Base-by-base conservation (phyloP, 352 stramenopile species). In the Globisporangium alternatum region DNA sequence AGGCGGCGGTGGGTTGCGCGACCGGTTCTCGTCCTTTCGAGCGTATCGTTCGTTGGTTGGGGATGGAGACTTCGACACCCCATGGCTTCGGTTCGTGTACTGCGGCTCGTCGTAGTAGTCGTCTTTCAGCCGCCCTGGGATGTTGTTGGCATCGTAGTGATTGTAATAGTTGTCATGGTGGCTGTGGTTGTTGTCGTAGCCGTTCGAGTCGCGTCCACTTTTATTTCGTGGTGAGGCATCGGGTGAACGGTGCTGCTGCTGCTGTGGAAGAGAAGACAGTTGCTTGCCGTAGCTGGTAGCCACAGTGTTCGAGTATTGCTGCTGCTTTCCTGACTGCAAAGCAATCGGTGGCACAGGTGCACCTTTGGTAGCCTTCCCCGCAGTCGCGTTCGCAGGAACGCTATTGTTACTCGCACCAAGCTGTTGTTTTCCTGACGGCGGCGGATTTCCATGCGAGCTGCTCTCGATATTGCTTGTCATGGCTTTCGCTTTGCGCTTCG, bases 401-500 rank as follows among this genome's bases (percentile, higher is more conserved):
- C 31, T 51, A 39, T 76, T 65, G 48, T 74, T 67, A 35, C 51
- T 57, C 31, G 21, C 45, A 56, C 28, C 21, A 17, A 49, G 28
- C 5, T 59, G 56, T 15, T 72, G 65, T 13, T 67, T 43, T 0
- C 67, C 62, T 49, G 31, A 48, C 13, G 64, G 60, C 0, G 67
- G 49, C 49, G n/a, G 22, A 4, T 47, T 28, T 10, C 10, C 21
- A 21, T 31, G 12, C 19, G n/a, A 43, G 17, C 4, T 49, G 41
- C 28, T 49, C 25, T 65, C 37, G 8, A 31, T 4, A 45, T 21
- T 62, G 1, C 43, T 25, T 2, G 8, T 3, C 1, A 43, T 10
- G 2, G 62, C 54, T 51, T 63, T 68, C 17, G 54, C 8, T 48
- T 81, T 89, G 17, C 79, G 77, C 60, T 90, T 90, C 1, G 81